Evolutionary conservation across 1,139 yeast species (phyloP).

Genomic region (Spencermartinsiella ligniputridi): DNA sequence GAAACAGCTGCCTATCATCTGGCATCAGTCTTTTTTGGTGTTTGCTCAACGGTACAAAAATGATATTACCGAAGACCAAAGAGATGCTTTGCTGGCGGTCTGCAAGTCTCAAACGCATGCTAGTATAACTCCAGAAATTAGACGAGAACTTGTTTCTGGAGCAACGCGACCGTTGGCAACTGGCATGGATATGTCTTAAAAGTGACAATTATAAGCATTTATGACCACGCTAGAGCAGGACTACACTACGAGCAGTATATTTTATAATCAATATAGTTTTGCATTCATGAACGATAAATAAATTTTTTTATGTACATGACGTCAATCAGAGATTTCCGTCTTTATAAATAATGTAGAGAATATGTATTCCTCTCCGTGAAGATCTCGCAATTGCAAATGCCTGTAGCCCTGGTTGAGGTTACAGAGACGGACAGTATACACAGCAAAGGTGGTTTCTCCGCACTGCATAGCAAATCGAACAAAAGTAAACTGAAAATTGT

Average conservation of each 20-base stretch:
- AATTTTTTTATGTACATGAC: constrained; percentile 2
- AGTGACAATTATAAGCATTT: too few relatives aligned
- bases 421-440: constrained; percentile 43
- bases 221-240: too few relatives aligned
- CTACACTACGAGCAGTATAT: too few relatives aligned
- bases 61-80: constrained; percentile 95
- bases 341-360: constrained; percentile 72
- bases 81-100: constrained; percentile 88
- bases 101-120: constrained; percentile 86
- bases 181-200: constrained; percentile 17
- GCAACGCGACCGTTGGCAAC: constrained; percentile 39
- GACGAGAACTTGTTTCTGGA: constrained; percentile 91
- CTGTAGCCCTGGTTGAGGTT: constrained; percentile 72
- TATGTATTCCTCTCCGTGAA: constrained; percentile 74
- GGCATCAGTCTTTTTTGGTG: constrained; percentile 94
- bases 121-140: constrained; percentile 87
- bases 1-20: constrained; percentile 84
- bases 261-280: constrained; percentile 6
- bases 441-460: constrained; percentile 54
- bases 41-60: constrained; percentile 96
- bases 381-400: constrained; percentile 69
- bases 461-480: constrained; percentile 47
- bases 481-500: constrained; percentile 45
- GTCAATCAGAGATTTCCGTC: constrained; percentile 6
- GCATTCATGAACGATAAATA: constrained; percentile 2